A percentile compares a stretch with the other conserved stretches of the same genome.
These are phyloP conservation scores for Madurella mycetomatis DNA, from an alignment of 2,329 filamentous ascomycete genomes.

Conservation along the genomic window DNA sequence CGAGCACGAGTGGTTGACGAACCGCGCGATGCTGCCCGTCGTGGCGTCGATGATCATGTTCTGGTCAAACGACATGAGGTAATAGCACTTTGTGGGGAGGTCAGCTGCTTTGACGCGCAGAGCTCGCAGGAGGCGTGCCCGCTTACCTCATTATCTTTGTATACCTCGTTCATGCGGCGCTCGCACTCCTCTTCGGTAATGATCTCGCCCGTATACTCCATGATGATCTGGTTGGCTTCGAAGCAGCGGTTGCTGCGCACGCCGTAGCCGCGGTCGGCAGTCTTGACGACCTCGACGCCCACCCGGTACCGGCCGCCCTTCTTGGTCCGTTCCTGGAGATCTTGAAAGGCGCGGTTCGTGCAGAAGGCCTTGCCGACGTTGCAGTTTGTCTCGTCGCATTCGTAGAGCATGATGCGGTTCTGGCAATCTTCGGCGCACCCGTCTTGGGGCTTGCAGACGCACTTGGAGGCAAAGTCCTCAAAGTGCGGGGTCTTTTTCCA, in stretches of 20 bases:
- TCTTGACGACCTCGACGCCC: slow-evolving; percentile 93
- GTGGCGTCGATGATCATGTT: slow-evolving; percentile 98
- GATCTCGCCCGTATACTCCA: slow-evolving; percentile 97
- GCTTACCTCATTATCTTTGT: slow-evolving; percentile 85
- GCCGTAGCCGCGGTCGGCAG: slow-evolving; percentile 79
- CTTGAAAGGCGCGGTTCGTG: slow-evolving; percentile 82
- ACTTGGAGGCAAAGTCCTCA: slow-evolving; percentile 70
- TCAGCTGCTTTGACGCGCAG: slow-evolving; percentile 8
- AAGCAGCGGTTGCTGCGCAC: slow-evolving; percentile 89
- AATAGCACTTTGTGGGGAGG: slow-evolving; percentile 68
- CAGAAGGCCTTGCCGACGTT: slow-evolving; percentile 69
- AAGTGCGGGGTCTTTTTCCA: slow-evolving; percentile 77
- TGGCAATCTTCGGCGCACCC: slow-evolving; percentile 88
- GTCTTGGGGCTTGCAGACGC: slow-evolving; percentile 70
- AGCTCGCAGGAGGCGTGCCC: slow-evolving; percentile 8
- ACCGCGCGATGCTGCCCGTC: slow-evolving; percentile 90
- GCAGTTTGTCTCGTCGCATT: slow-evolving; percentile 90
- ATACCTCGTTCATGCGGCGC: slow-evolving; percentile 84
- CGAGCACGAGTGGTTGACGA: slow-evolving; percentile 96
- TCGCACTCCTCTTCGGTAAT: slow-evolving; percentile 94
- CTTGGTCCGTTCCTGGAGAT: slow-evolving; percentile 69
- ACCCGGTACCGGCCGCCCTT: slow-evolving; percentile 82
- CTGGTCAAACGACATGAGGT: slow-evolving; percentile 97
- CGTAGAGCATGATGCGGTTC: slow-evolving; percentile 95
- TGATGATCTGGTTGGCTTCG: slow-evolving; percentile 86